phyloP scores from a whole-genome alignment of 176 grass and related monocot species.

The Echinochloa phyllopogon region DNA sequence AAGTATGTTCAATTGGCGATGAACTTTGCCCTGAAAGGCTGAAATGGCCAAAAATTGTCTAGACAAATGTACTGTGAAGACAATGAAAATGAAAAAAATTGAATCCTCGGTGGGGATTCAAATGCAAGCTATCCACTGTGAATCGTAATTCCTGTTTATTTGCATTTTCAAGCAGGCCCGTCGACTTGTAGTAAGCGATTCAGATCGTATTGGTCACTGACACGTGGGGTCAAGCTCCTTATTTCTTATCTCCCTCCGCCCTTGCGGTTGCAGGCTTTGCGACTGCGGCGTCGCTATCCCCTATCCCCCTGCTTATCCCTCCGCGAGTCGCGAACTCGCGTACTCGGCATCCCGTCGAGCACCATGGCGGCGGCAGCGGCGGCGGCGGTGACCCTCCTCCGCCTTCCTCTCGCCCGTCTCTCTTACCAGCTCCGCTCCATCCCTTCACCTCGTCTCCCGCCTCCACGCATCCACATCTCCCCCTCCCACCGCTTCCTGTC shows the following conservation, averaged over 20 bases:
- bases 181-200: background rate
- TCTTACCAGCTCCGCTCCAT: constrained; percentile 31
- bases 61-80: background rate
- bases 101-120: background rate
- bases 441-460: constrained; percentile 15
- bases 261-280: background rate
- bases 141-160: background rate
- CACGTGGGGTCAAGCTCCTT: background rate
- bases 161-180: background rate
- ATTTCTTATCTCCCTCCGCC: background rate
- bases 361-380: constrained; percentile 38
- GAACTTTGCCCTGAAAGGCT: background rate
- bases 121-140: background rate
- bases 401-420: constrained; percentile 52
- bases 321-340: background rate
- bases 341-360: constrained; percentile 51
- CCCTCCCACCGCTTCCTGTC: constrained; percentile 8
- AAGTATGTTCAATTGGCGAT: background rate
- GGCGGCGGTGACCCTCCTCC: constrained; percentile 54
- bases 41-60: background rate
- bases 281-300: background rate
- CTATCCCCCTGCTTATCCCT: constrained; percentile 39
- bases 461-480: constrained; percentile 34
- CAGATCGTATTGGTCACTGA: background rate
- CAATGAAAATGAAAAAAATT: background rate